These are phyloP conservation scores for Backusella morwellensis DNA, from an alignment of 192 early-diverging fungal genomes.

Conservation along the genomic window DNA sequence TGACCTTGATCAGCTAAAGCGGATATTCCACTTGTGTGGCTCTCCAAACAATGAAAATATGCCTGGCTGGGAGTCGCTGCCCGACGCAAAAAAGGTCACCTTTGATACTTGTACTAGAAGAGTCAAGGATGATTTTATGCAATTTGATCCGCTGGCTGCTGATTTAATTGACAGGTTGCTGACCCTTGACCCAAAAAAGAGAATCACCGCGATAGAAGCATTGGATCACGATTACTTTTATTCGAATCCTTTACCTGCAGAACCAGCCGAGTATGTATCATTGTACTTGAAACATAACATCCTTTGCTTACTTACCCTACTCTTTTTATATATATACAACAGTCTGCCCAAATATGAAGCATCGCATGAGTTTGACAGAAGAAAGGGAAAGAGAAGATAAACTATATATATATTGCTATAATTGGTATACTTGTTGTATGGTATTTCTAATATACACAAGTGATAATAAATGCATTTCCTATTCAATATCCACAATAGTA, in stretches of 20 bases:
- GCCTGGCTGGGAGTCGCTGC: constrained; percentile 72
- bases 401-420: neutral
- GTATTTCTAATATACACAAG: no score
- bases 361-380: constrained; percentile 77
- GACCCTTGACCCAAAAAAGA: constrained; percentile 69
- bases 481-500: no score
- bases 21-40: constrained; percentile 89
- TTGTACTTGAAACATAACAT: neutral
- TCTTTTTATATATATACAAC: neutral
- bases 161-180: constrained; percentile 81
- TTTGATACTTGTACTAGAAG: constrained; percentile 52
- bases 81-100: constrained; percentile 51
- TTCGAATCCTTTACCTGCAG: constrained; percentile 66
- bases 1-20: constrained; percentile 84
- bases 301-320: neutral
- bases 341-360: constrained; percentile 73
- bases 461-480: neutral
- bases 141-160: constrained; percentile 56
- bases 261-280: constrained; percentile 56
- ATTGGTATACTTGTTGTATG: no score
- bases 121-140: constrained; percentile 59
- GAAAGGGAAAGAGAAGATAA: constrained; percentile 21
- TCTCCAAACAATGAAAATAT: constrained; percentile 78
- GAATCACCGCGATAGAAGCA: constrained; percentile 72
- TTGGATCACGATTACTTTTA: constrained; percentile 84